These are phyloP conservation scores for Metarhizium brunneum DNA, from an alignment of 2,329 filamentous ascomycete species.

Conservation along the genomic window DNA sequence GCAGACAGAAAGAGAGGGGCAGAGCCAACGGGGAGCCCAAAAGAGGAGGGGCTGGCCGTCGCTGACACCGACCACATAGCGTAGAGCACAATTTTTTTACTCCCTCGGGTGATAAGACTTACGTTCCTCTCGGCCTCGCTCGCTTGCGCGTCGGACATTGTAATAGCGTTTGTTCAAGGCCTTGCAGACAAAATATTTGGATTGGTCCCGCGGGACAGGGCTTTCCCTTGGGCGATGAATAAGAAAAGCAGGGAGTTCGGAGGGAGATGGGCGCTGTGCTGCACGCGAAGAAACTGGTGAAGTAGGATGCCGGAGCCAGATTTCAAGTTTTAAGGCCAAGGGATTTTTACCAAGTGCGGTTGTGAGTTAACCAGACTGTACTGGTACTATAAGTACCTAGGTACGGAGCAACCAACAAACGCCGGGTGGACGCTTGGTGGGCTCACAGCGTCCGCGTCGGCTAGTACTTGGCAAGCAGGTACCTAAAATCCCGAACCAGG, in stretches of 20 bases:
- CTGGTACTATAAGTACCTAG: too few relatives aligned
- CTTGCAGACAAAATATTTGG: slow-evolving; percentile 14
- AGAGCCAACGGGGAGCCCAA: not conserved
- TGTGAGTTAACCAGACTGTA: too few relatives aligned
- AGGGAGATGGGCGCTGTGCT: slow-evolving; percentile 7
- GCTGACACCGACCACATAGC: not conserved
- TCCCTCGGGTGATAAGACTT: slow-evolving; percentile 20
- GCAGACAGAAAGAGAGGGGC: slow-evolving; percentile 1
- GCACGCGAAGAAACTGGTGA: slow-evolving; percentile 6
- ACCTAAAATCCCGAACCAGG: too few relatives aligned
- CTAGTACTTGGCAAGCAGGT: too few relatives aligned
- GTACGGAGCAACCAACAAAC: too few relatives aligned
- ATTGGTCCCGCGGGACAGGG: slow-evolving; percentile 15
- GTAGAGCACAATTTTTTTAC: slow-evolving; percentile 12
- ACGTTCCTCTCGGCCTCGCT: slow-evolving; percentile 98
- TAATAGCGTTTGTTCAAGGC: slow-evolving; percentile 30
- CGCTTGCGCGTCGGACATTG: slow-evolving; percentile 77
- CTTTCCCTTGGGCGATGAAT: slow-evolving; percentile 5
- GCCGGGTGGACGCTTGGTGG: too few relatives aligned
- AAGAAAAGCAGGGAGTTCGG: slow-evolving; percentile 9
- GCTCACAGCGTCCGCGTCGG: too few relatives aligned
- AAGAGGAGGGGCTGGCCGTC: slow-evolving; percentile 2
- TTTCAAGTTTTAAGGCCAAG: not conserved
- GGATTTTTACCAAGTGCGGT: not conserved
- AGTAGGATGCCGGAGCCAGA: slow-evolving; percentile 21